These are phyloP conservation scores for Metroxylon sagu DNA, from an alignment of 176 grass and related monocot species.

Conservation along the genomic window DNA sequence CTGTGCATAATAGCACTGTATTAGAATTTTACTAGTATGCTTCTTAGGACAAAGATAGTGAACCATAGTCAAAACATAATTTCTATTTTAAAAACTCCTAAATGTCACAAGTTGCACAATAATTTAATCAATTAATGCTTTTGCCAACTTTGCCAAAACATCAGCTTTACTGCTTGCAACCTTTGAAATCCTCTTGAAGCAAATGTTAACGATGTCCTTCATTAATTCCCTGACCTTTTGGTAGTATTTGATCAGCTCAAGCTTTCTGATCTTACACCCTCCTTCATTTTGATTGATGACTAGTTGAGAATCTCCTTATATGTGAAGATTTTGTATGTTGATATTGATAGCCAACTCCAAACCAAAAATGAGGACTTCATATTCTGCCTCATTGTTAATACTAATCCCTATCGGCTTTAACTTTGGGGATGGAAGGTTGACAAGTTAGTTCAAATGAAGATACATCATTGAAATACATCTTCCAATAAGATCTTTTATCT, in stretches of 20 bases:
- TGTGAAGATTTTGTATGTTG: background rate
- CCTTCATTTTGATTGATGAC: background rate
- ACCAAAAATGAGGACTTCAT: background rate
- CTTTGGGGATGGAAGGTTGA: background rate
- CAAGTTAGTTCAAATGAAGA: background rate
- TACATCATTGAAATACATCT: background rate
- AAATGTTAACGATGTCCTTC: background rate
- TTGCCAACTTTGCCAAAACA: too few relatives aligned
- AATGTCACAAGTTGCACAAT: too few relatives aligned
- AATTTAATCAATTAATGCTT: background rate
- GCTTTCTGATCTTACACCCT: background rate
- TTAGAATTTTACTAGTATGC: too few relatives aligned
- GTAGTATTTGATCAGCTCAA: background rate
- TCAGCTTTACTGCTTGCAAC: background rate
- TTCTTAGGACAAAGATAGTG: too few relatives aligned
- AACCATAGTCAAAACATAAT: too few relatives aligned
- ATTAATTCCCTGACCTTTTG: background rate
- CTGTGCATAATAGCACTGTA: too few relatives aligned
- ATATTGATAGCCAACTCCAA: background rate
- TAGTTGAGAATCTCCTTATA: background rate
- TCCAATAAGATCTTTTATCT: background rate
- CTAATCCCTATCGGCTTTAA: background rate
- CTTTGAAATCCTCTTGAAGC: background rate
- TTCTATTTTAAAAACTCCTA: too few relatives aligned
- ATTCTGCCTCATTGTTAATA: background rate